A percentile compares a stretch with the other conserved stretches of the same genome.
These are phyloP conservation scores for Raddia distichophylla DNA, from an alignment of 176 grass and related monocot species.

Conservation along the genomic window DNA sequence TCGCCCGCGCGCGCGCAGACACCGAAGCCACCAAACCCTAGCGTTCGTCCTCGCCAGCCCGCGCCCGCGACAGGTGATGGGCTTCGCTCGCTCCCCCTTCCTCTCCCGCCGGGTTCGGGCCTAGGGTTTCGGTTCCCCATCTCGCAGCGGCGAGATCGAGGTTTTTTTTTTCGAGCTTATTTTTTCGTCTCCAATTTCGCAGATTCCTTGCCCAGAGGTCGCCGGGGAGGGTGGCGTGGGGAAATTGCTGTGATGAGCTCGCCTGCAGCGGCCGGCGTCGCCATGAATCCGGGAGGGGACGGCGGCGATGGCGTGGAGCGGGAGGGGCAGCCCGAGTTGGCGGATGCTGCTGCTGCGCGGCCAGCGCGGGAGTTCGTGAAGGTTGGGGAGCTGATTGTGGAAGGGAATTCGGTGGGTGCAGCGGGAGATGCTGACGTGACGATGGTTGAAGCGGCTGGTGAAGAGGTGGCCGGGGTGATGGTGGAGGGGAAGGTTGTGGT, in stretches of 20 bases:
- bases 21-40: slow-evolving; percentile 34
- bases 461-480: neutral
- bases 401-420: neutral
- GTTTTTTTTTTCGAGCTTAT: neutral
- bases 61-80: neutral
- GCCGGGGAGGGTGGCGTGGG: neutral
- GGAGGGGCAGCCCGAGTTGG: neutral
- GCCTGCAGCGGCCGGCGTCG: neutral
- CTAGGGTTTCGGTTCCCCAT: neutral
- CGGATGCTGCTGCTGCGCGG: neutral
- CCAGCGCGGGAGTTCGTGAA: neutral
- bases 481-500: neutral
- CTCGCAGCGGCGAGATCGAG: neutral
- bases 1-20: slow-evolving; percentile 31
- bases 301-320: neutral
- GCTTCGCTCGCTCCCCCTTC: neutral
- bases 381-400: neutral
- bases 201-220: neutral
- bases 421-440: neutral
- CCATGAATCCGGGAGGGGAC: neutral
- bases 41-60: neutral
- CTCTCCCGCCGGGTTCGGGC: neutral
- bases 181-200: neutral
- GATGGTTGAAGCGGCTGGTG: neutral
- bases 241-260: slow-evolving; percentile 13